phyloP scores from a whole-genome alignment of 2,329 filamentous ascomycete genomes.

The Chaetomiaceae sp. region DNA sequence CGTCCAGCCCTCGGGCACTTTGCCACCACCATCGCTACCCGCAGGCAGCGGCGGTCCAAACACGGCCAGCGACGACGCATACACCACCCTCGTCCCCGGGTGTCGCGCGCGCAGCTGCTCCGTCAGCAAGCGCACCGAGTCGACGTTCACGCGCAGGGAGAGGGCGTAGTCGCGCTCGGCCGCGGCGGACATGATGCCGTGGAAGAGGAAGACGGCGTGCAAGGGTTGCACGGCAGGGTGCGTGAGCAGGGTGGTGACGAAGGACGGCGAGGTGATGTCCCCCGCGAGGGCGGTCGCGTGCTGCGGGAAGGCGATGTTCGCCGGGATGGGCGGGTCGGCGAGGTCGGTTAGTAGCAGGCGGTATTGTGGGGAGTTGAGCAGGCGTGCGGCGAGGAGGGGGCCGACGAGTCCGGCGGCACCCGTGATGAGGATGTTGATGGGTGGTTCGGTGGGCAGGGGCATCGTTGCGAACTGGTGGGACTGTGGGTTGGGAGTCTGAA shows the following conservation, averaged over 20 bases:
- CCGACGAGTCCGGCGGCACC: conserved; percentile 32
- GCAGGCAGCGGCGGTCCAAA: conserved; percentile 52
- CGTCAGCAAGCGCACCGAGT: conserved; percentile 49
- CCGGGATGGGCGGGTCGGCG: conserved; percentile 44
- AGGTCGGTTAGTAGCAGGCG: conserved; percentile 47
- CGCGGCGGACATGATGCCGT: conserved; percentile 62
- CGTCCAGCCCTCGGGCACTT: conserved; percentile 43
- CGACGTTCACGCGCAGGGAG: conserved; percentile 54
- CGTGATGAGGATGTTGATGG: conserved; percentile 29
- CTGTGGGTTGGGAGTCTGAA: not conserved
- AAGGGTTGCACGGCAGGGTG: conserved; percentile 36
- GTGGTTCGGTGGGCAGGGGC: not conserved
- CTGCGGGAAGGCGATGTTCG: conserved; percentile 40
- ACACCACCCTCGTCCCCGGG: conserved; percentile 51
- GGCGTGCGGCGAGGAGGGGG: conserved; percentile 33
- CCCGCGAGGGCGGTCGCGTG: conserved; percentile 45
- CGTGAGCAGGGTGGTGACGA: conserved; percentile 36
- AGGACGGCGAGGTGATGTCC: conserved; percentile 38
- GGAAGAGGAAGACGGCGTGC: conserved; percentile 54
- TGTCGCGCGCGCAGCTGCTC: conserved; percentile 41
- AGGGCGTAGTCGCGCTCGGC: conserved; percentile 56
- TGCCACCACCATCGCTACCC: conserved; percentile 26
- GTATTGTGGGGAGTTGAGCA: conserved; percentile 36
- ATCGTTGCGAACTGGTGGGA: not conserved
- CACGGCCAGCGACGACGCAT: conserved; percentile 57